Base-by-base conservation (phyloP, 805 yeast genomes). In the Metschnikowia santaceciliae region DNA sequence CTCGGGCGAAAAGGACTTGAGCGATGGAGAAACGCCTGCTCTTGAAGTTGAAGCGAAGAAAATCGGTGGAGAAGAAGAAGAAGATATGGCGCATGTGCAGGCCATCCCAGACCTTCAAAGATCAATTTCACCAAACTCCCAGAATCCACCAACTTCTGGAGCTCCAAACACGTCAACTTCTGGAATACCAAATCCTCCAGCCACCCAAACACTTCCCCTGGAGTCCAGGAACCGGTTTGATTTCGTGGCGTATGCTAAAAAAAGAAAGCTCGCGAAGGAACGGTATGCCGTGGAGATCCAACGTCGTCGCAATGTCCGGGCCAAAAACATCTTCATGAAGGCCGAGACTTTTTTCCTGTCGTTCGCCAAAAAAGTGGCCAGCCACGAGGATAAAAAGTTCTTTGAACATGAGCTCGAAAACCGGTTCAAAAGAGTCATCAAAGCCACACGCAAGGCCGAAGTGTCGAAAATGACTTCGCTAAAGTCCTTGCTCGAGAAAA, bases 191-290 rank as follows among this genome's bases (percentile, higher is more conserved):
- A 20, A 17, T 17, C 19, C 19, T 17, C 19, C 19, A 17, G 19
- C 19, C 19, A 17, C 19, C 2, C 19, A 17, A 17, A 2, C 19
- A 17, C 19, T 17, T 17, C 19, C 19, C 19, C 19, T n/a, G 7
- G 43, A 26, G 2, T 13, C 34, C 5, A 32, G n/a, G 13, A 61
- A 59, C 32, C 22, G 50, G 13, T 79, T 84, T 54, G 84, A 86
- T 65, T 73, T 87, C 37, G 80, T 74, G 13, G 80, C 70, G 38
- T 83, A 82, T 62, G 83, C 89, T 0, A 65, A 70, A 20, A 74
- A 74, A 36, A 69, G 89, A 47, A 55, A 74, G 15, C 63, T 60
- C 7, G 64, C 80, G 3, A 58, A 65, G 54, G 71, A 61, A 47
- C 65, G 61, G 54, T 52, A 58, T 19, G 74, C 61, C 50, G 50